These are phyloP conservation scores for Salix exigua DNA, from an alignment of 345 rosid genomes.

Conservation along the genomic window DNA sequence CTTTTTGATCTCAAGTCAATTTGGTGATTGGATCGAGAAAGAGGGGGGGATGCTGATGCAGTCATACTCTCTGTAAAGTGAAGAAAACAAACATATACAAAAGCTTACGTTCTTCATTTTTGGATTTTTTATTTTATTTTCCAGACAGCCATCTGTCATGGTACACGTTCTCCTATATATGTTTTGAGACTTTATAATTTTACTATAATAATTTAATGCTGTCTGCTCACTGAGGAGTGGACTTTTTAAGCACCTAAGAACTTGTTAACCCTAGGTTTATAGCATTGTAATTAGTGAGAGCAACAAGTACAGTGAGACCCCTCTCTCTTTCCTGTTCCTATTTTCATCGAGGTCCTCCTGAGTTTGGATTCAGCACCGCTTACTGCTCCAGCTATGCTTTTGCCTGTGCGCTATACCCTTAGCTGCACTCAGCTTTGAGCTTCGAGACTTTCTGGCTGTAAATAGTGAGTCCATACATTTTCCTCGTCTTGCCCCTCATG, in stretches of 20 bases:
- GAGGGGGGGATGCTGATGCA: slow-evolving; percentile 2
- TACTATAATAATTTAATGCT: not conserved
- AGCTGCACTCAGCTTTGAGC: not conserved
- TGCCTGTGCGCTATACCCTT: not conserved
- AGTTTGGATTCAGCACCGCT: not conserved
- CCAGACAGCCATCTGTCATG: not conserved
- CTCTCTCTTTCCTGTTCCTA: slow-evolving; percentile 27
- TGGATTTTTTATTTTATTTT: not conserved
- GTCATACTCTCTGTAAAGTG: slow-evolving; percentile 21
- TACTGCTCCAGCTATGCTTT: not conserved
- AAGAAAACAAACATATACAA: slow-evolving; percentile 16
- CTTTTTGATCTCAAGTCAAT: slow-evolving; percentile 37
- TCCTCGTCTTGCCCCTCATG: no score
- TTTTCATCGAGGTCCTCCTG: not conserved
- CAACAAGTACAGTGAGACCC: slow-evolving; percentile 30
- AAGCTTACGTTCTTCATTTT: slow-evolving; percentile 23
- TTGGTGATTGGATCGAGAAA: slow-evolving; percentile 32
- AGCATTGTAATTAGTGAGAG: slow-evolving; percentile 71
- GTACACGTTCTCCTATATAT: not conserved
- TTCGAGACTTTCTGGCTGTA: not conserved
- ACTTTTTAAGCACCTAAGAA: slow-evolving; percentile 18
- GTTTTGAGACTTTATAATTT: not conserved
- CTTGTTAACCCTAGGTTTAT: slow-evolving; percentile 20
- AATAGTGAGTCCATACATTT: no score
- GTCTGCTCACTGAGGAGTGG: not conserved